Evolutionary conservation across 306 rosid genomes (phyloP), one percentile per base, ranked within the genome.

Genomic region (Gastrolobium villosum): DNA sequence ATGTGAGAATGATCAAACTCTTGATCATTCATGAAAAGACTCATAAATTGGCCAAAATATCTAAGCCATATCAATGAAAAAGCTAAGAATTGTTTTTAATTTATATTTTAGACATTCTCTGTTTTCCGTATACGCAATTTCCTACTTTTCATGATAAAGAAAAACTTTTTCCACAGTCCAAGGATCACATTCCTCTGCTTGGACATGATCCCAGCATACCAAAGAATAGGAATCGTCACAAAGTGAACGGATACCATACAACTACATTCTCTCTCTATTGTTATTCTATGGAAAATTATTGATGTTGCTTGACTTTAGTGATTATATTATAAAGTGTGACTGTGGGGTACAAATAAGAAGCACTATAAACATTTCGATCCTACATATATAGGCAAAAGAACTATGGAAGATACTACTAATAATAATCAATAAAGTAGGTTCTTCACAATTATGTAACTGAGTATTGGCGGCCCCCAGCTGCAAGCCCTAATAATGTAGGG

Each of bases 161-260:
- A 84, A 85, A 77, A 78, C 91, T 86, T 90, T 87, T 87, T 82
- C 97, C 94, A 92, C 89, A 87, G 92, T 89, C 71, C 67, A 69
- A 40, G 95, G 94, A 94, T 89, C 87, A 78, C 64, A 81, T 80
- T 83, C 78, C 53, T 49, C 15, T 66, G 82, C 67, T 87, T 75
- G 78, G 75, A 61, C 84, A 61, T 49, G 44, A 66, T 75, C 79
- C 79, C 78, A 87, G 88, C 87, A 86, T 81, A 70, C 88, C 43
- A 43, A 46, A 68, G 85, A 91, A 90, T 87, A 88, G 86, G 86
- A 82, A 82, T 87, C 88, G 78, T 81, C 83, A 71, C 68, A 57
- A 57, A 48, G 74, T 65, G 64, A 79, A 55, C 9, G 54, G 69
- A 79, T 78, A 48, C 43, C 68, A 63, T 61, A 49, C 39, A 78